A percentile compares a stretch with the other conserved stretches of the same genome.
Conservation (phyloP, 2,329 filamentous ascomycete genomes). For the Cordyceps cateniannulata region DNA sequence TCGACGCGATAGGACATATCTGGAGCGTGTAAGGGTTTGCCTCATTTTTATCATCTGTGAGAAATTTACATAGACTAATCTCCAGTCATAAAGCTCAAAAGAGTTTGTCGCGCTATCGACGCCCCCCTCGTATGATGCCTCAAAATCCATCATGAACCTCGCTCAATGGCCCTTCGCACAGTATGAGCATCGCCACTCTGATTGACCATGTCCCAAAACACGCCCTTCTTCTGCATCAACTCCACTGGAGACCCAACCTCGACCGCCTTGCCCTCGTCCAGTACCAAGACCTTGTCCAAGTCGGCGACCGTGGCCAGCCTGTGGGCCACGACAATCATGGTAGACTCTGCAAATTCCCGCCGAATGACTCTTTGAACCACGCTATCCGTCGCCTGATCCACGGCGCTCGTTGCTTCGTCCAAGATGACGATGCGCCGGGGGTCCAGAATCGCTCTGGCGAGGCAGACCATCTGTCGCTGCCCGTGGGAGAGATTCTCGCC, state of each 20-base stretch:
- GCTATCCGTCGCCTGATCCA: slow-evolving; percentile 11
- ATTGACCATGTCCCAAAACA: slow-evolving; percentile 12
- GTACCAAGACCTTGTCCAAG: slow-evolving; percentile 12
- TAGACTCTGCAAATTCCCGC: slow-evolving; percentile 4
- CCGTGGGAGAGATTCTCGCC: slow-evolving; percentile 12
- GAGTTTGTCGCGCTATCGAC: not conserved
- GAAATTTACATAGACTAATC: too few relatives aligned
- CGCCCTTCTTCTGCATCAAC: not conserved
- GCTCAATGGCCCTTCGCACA: not conserved
- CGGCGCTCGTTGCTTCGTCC: slow-evolving; percentile 15
- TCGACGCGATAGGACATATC: too few relatives aligned
- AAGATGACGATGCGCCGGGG: slow-evolving; percentile 10
- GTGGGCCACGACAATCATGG: slow-evolving; percentile 14
- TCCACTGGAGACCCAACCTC: slow-evolving; percentile 8
- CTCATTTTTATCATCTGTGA: too few relatives aligned
- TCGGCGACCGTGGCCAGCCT: slow-evolving; percentile 11
- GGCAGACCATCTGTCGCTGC: slow-evolving; percentile 13
- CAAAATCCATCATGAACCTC: not conserved
- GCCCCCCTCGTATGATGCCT: not conserved
- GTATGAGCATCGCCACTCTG: not conserved
- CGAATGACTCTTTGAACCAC: slow-evolving; percentile 11
- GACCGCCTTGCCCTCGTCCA: slow-evolving; percentile 1
- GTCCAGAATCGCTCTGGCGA: slow-evolving; percentile 8
- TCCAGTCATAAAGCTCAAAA: too few relatives aligned
- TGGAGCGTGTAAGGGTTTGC: too few relatives aligned